These are phyloP conservation scores for Draba incana DNA, from an alignment of 345 rosid genomes.

Conservation along the genomic window DNA sequence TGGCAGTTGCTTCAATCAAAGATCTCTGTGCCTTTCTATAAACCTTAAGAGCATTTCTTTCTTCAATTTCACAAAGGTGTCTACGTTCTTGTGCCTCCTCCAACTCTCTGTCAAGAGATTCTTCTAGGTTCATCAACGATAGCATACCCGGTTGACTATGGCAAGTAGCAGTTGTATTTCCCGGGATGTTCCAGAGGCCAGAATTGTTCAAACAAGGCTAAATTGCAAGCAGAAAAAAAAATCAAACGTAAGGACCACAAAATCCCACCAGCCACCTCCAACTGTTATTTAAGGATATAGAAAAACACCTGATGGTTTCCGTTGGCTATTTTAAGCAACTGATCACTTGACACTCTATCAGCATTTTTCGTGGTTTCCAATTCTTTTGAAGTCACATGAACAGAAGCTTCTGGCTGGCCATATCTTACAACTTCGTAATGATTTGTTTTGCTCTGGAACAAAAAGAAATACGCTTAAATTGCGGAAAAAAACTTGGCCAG, in stretches of 20 bases:
- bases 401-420: constrained; percentile 38
- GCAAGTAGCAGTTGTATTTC: constrained; percentile 45
- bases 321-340: constrained; percentile 37
- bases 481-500: background rate
- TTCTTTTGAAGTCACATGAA: constrained; percentile 43
- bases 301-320: constrained; percentile 53
- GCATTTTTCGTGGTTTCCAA: constrained; percentile 40
- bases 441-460: constrained; percentile 32
- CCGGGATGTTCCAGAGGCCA: constrained; percentile 47
- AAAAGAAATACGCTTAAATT: constrained; percentile 1
- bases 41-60: constrained; percentile 86
- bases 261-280: constrained; percentile 21
- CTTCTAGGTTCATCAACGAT: constrained; percentile 71
- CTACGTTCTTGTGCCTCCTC: constrained; percentile 79
- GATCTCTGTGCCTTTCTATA: constrained; percentile 88
- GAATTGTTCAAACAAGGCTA: constrained; percentile 54
- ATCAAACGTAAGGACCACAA: constrained; percentile 27
- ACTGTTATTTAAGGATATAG: constrained; percentile 26
- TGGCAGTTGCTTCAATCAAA: constrained; percentile 83
- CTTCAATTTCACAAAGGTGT: constrained; percentile 84
- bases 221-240: constrained; percentile 30
- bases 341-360: constrained; percentile 43
- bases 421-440: constrained; percentile 27
- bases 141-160: constrained; percentile 48
- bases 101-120: constrained; percentile 80